These are phyloP conservation scores for Sporisorium iseilematis-ciliati DNA, from an alignment of 1,284 basidiomycete species.

Conservation along the genomic window DNA sequence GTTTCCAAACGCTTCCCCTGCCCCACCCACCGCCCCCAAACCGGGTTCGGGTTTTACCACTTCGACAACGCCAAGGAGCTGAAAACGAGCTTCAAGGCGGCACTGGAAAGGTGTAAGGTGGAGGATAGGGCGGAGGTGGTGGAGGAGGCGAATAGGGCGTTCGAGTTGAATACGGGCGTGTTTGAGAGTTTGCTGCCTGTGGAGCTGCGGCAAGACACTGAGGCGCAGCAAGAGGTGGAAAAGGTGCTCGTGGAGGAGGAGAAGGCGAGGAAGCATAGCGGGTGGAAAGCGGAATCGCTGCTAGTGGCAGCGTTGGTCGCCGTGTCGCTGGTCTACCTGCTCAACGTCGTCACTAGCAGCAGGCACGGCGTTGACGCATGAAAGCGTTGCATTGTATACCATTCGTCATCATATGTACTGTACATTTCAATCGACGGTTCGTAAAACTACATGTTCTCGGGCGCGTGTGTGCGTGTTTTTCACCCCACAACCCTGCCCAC, in stretches of 20 bases:
- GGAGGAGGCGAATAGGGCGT: slow-evolving; percentile 78
- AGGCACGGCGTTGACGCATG: no score
- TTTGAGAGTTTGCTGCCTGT: slow-evolving; percentile 70
- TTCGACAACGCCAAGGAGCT: slow-evolving; percentile 81
- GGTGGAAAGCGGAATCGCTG: not conserved
- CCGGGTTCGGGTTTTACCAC: slow-evolving; percentile 80
- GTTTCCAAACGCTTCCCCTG: slow-evolving; percentile 71
- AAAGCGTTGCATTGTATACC: no score
- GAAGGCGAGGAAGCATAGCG: not conserved
- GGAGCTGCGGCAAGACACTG: no score
- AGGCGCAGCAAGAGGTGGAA: no score
- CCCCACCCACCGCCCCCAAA: slow-evolving; percentile 4
- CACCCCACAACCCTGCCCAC: no score
- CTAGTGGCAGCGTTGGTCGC: no score
- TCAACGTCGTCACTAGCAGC: no score
- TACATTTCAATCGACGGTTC: no score
- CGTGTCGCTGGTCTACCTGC: no score
- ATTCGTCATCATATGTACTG: no score
- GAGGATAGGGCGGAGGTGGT: slow-evolving; percentile 73
- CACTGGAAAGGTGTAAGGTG: slow-evolving; percentile 76
- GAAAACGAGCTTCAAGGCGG: slow-evolving; percentile 81
- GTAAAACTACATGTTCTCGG: no score
- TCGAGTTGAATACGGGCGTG: slow-evolving; percentile 78
- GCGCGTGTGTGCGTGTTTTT: no score
- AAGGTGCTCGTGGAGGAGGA: not conserved